Conservation (phyloP, 148 eudicot genomes). For the Mesembryanthemum crystallinum region DNA sequence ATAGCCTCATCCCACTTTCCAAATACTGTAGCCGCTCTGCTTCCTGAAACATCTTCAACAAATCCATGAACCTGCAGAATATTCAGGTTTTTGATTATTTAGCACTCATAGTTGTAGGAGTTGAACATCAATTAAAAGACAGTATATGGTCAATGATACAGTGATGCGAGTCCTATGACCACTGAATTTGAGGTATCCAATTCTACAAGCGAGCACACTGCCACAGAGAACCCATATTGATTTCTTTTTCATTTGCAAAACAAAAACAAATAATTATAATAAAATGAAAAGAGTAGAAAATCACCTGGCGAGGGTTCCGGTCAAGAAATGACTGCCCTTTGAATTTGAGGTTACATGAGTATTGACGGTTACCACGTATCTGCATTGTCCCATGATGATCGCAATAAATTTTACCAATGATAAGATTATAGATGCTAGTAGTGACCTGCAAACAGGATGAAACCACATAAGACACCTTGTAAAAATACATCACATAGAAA, state of each 20-base stretch:
- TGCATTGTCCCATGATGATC: slow-evolving; percentile 94
- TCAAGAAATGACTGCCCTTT: slow-evolving; percentile 88
- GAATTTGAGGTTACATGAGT: slow-evolving; percentile 92
- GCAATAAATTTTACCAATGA: slow-evolving; percentile 78
- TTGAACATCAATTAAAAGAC: background rate
- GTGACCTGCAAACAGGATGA: slow-evolving; percentile 59
- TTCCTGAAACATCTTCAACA: slow-evolving; percentile 66
- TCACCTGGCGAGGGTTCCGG: slow-evolving; percentile 86
- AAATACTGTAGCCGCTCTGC: slow-evolving; percentile 56
- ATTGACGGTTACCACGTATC: slow-evolving; percentile 63
- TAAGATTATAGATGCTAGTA: slow-evolving; percentile 83
- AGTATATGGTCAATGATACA: background rate
- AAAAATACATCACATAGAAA: background rate
- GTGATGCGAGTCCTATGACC: background rate
- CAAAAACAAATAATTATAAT: too few species aligned
- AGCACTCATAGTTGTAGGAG: background rate
- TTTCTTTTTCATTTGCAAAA: background rate
- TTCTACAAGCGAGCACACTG: background rate
- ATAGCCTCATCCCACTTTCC: slow-evolving; percentile 89
- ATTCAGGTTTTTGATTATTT: background rate
- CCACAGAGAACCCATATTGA: background rate
- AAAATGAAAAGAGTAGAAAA: too few species aligned
- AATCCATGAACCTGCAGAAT: slow-evolving; percentile 66
- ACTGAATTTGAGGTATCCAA: background rate
- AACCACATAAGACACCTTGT: background rate